phyloP scores from a whole-genome alignment of 371 early-diverging fungal genomes.

The Entomophthora muscae region DNA sequence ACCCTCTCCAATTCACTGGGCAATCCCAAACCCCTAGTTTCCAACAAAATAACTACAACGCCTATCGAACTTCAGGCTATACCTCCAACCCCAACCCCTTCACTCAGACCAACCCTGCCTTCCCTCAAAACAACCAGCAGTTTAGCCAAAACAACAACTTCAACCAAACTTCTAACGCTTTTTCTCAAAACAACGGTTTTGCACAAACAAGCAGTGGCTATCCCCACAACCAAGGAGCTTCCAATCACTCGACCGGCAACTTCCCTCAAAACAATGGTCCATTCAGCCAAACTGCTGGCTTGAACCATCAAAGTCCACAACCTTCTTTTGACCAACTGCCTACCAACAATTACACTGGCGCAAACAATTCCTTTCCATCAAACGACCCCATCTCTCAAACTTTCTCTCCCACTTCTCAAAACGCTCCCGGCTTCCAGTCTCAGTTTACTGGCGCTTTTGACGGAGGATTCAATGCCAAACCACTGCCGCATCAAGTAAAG shows the following conservation, averaged over 20 bases:
- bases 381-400: neutral
- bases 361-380: neutral
- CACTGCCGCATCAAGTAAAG: conserved; percentile 7
- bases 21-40: neutral
- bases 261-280: neutral
- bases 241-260: neutral
- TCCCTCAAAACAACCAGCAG: neutral
- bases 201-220: neutral
- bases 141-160: neutral
- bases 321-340: neutral
- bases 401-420: neutral
- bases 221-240: neutral
- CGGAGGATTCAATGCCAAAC: conserved; percentile 8
- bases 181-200: neutral
- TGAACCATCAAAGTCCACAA: too few relatives aligned
- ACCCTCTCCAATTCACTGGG: conserved; percentile 2
- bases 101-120: conserved; percentile 3
- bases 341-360: neutral
- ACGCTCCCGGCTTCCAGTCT: neutral
- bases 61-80: neutral
- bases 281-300: too few relatives aligned
- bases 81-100: conserved; percentile 4
- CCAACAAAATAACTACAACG: neutral
- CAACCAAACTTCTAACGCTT: neutral
- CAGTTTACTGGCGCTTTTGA: conserved; percentile 5